Base-by-base conservation (phyloP, 2,329 filamentous ascomycete species). In the Colletotrichum lentis region DNA sequence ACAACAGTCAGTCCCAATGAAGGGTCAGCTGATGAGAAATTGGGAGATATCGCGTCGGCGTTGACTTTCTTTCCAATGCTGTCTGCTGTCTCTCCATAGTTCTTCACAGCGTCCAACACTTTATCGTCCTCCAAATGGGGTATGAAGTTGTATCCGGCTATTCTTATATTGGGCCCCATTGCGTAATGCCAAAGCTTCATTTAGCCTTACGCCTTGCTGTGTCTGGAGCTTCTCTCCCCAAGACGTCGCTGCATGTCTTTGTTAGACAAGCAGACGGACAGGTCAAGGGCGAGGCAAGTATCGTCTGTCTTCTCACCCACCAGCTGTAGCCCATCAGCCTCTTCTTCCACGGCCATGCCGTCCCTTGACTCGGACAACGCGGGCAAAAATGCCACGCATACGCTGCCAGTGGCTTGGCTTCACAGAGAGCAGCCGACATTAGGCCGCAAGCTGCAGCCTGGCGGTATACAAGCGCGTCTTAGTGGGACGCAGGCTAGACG, bases 321-420 rank as follows among this genome's bases (percentile, higher is more conserved):
- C 35, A 37, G 18, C 37, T 56, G 53, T 20, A 43, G 41, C 12
- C 37, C 22, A n/a, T 43, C n/a, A 27, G 53, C 12, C 35, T n/a
- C 5, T 46, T 16, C 24, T 8, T 18, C 10, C 43, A 11, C 56
- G 27, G 43, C 43, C 43, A 31, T n/a, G 27, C 27, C 43, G 56
- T 31, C 56, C 43, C 24, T 20, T n/a, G 20, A 20, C 27, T 50
- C 24, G 39, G 49, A 18, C 37, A 54, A n/a, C n/a, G 49, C 59
- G 24, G 37, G n/a, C 59, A 62, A 24, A 62, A 24, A 54, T 54
- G 37, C 47, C 47, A 53, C 53, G 58, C 47, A 53, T 20, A n/a
- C 58, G 22, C 31, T 27, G 39, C n/a, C 47, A 61, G 37, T 24
- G 35, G 11, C 20, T 35, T 50, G 10, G 24, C 59, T 41, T 43